phyloP scores from a whole-genome alignment of 2,329 filamentous ascomycete genomes.

The Cladorrhinum sp. region DNA sequence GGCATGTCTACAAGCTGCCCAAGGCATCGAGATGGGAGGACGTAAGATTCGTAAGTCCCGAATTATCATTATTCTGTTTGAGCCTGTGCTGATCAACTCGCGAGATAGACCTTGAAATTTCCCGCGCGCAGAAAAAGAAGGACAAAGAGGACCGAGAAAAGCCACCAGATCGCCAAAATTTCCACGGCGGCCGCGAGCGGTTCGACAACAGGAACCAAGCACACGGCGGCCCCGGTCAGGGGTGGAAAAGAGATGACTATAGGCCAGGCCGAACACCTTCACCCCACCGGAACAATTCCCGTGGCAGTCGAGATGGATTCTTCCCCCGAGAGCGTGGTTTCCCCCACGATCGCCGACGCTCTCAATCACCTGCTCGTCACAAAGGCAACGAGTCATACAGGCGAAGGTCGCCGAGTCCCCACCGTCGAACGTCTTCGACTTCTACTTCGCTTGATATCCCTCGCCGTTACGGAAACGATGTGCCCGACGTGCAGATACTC shows the following conservation, averaged over 20 bases:
- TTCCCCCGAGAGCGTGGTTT: constrained; percentile 46
- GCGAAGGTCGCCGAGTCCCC: constrained; percentile 68
- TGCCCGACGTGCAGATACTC: constrained; percentile 88
- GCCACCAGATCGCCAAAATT: constrained; percentile 56
- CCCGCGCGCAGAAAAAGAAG: constrained; percentile 80
- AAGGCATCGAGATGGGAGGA: constrained; percentile 79
- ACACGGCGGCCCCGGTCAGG: constrained; percentile 28
- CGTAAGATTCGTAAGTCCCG: constrained; percentile 73
- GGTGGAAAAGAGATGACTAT: constrained; percentile 60
- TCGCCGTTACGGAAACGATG: constrained; percentile 66
- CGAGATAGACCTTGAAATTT: constrained; percentile 75
- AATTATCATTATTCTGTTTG: constrained; percentile 39
- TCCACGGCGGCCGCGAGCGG: constrained; percentile 42
- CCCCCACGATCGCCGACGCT: constrained; percentile 49
- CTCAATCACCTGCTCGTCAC: constrained; percentile 37
- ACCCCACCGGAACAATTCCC: constrained; percentile 53
- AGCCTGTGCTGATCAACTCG: constrained; percentile 1
- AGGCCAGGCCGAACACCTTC: constrained; percentile 57
- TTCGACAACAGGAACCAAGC: constrained; percentile 46
- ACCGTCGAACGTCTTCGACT: constrained; percentile 48
- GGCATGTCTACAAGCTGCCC: constrained; percentile 70
- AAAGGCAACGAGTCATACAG: constrained; percentile 53
- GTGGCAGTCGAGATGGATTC: constrained; percentile 56
- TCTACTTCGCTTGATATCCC: constrained; percentile 68
- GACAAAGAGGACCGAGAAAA: constrained; percentile 54